Conservation (phyloP, 352 stramenopile species). For the Phytophthora uliginosa region DNA sequence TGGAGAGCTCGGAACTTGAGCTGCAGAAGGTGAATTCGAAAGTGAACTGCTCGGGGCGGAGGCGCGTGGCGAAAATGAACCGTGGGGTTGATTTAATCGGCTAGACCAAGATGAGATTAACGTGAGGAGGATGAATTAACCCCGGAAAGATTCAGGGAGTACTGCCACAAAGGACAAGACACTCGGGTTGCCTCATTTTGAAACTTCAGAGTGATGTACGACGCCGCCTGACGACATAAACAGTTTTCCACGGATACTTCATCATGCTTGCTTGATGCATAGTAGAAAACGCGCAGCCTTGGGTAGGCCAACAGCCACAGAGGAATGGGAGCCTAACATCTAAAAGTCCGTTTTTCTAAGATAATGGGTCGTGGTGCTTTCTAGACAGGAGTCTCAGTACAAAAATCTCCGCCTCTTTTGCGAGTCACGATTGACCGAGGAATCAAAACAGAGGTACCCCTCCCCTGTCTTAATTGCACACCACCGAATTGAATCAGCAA, state of each 20-base stretch:
- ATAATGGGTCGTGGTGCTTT: too few species aligned
- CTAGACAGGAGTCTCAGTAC: too few species aligned
- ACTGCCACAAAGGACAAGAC: conserved; percentile 12
- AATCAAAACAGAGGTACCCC: not conserved
- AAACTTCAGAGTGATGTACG: conserved; percentile 23
- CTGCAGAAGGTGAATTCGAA: conserved; percentile 25
- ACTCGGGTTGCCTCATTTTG: not conserved
- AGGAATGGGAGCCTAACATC: too few species aligned
- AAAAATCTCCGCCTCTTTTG: not conserved
- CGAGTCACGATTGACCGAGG: not conserved
- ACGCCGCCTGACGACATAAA: not conserved
- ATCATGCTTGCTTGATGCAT: not conserved
- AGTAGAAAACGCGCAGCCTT: too few species aligned
- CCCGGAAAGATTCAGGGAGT: conserved; percentile 20
- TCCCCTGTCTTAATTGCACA: too few species aligned
- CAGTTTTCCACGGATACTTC: not conserved
- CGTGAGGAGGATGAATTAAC: conserved; percentile 13
- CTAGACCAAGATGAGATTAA: conserved; percentile 9
- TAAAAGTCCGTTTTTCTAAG: too few species aligned
- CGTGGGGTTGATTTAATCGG: conserved; percentile 25
- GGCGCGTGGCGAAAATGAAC: not conserved
- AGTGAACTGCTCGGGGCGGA: conserved; percentile 11
- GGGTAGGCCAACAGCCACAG: too few species aligned
- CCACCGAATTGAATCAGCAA: too few species aligned
- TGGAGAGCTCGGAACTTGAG: conserved; percentile 9